Evolutionary conservation across 78 protist species (phyloP), one percentile per base, ranked within the genome.

Genomic region (Abeoforma whisleri): DNA sequence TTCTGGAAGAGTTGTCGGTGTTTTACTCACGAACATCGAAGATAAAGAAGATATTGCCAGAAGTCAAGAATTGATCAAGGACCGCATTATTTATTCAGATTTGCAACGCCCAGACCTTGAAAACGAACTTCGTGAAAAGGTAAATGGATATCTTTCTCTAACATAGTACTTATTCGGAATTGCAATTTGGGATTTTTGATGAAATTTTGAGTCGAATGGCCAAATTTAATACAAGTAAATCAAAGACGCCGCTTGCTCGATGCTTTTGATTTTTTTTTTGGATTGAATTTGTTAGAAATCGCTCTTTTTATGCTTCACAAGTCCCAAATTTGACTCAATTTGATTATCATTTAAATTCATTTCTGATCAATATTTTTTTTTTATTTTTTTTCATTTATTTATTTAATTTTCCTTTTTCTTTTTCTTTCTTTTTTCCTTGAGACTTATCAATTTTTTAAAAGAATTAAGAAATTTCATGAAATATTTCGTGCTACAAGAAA

Each of bases 1-100:
- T 39, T 25, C 48, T 30, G 87, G 87, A 34, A 28, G 28, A 19
- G 80, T 84, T 40, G 87, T 84, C n/a, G 87, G 87, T 71, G 76
- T 84, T 23, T 25, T 84, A 74, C 28, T 84, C 31, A 69, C 80
- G 2, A 84, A 84, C 74, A 19, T 84, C 34, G 87, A 84, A 36
- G 87, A 84, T 71, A 30, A 30, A 32, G 87, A 84, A 2, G 87
- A 84, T 8, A 28, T 84, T 31, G 28, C 22, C 37, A 8, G 80
- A n/a, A 75, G 75, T 33, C 85, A 22, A 79, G 16, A 68, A 57
- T 25, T 84, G 70, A 57, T 84, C 37, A 40, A 22, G 2, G 87
- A 84, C 23, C 35, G 36, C 2, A 33, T 84, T 23, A 74, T 68
- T 48, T 84, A 84, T 57, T 37, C 76, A 32, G 87, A 69, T 76